Evolutionary conservation across 805 yeast species (phyloP).

Genomic region (Jamesozyma gamospora): DNA sequence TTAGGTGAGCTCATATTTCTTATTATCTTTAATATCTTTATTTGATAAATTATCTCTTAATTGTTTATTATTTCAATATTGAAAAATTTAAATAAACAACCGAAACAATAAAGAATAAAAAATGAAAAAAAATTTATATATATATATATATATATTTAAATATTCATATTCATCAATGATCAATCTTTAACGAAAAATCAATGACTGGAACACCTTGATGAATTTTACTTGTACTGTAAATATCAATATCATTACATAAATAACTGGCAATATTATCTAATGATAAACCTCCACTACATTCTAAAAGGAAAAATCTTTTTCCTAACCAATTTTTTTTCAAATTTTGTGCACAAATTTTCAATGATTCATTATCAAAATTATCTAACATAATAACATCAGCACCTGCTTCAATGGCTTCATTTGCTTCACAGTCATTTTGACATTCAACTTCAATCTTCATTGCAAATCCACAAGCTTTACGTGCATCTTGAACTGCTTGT

Average conservation of each 20-base stretch:
- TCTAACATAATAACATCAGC: constrained; percentile 95
- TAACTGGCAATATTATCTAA: constrained; percentile 53
- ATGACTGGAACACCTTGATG: constrained; percentile 84
- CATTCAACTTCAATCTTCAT: constrained; percentile 90
- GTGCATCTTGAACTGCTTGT: constrained; percentile 66
- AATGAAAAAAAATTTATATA: too few species aligned
- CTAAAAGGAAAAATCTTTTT: constrained; percentile 51
- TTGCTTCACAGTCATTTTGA: constrained; percentile 73
- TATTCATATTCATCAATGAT: constrained; percentile 1
- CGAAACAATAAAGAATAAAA: too few species aligned
- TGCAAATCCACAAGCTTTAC: constrained; percentile 77
- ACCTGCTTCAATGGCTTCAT: constrained; percentile 88
- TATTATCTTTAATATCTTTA: too few species aligned
- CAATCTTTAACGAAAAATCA: constrained; percentile 70
- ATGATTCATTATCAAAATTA: constrained; percentile 61
- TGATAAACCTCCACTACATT: constrained; percentile 88
- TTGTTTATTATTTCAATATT: too few species aligned
- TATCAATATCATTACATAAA: constrained; percentile 71
- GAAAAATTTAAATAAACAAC: neutral
- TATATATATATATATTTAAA: too few species aligned
- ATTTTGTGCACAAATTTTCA: constrained; percentile 53
- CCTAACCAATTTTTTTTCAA: constrained; percentile 49
- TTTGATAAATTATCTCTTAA: too few species aligned
- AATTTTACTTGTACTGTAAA: constrained; percentile 81
- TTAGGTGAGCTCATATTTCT: constrained; percentile 11